phyloP scores from a whole-genome alignment of 257 asterid genomes.

The Lithospermum erythrorhizon region DNA sequence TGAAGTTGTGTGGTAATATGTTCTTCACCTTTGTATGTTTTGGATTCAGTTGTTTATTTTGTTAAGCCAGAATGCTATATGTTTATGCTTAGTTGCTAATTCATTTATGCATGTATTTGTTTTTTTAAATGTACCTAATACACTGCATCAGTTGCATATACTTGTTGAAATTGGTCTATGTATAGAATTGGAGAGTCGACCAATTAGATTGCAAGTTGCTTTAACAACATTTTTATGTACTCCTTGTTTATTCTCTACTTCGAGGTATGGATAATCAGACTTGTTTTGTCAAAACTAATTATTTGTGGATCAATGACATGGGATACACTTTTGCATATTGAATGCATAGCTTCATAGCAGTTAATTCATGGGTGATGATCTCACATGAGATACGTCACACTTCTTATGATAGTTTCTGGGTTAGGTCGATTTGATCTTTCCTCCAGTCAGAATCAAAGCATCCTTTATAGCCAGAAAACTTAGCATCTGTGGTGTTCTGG shows the following conservation, averaged over 20 bases:
- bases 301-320: too few species aligned
- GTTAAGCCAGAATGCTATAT: background rate
- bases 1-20: slow-evolving; percentile 69
- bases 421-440: too few species aligned
- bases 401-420: background rate
- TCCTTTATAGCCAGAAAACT: background rate
- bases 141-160: background rate
- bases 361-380: background rate
- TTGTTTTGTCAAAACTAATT: too few species aligned
- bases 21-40: too few species aligned
- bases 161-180: background rate
- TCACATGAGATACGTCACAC: background rate
- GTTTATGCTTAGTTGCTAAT: background rate
- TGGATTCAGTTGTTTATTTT: background rate
- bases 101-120: background rate
- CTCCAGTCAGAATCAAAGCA: background rate
- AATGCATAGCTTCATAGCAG: too few species aligned
- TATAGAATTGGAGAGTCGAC: background rate
- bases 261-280: background rate
- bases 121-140: background rate
- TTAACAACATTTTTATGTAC: too few species aligned
- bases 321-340: too few species aligned
- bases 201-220: background rate
- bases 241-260: too few species aligned
- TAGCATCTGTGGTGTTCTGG: background rate